phyloP scores from a whole-genome alignment of 2,329 filamentous ascomycete species.

The Helotiales sp. region DNA sequence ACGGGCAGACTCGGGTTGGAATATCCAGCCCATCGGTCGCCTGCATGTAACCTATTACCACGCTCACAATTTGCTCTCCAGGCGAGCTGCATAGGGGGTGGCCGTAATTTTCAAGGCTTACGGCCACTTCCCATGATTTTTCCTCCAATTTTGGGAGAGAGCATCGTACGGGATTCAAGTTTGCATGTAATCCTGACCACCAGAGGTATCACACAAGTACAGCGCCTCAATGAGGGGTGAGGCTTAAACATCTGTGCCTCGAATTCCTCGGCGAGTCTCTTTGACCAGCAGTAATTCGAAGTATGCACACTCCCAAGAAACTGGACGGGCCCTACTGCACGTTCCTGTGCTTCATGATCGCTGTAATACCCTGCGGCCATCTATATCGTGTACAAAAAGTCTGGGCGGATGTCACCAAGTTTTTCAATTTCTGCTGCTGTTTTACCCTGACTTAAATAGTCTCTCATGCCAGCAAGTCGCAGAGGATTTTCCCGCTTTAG shows the following conservation, averaged over 20 bases:
- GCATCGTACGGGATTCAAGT: too few relatives aligned
- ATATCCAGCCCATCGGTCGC: not conserved
- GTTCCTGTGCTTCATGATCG: not conserved
- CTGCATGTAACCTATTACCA: not conserved
- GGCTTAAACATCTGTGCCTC: too few relatives aligned
- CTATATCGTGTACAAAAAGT: conserved; percentile 68
- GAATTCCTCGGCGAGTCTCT: too few relatives aligned
- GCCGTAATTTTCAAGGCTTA: not conserved
- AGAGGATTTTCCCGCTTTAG: conserved; percentile 68
- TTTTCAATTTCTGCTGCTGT: conserved; percentile 58
- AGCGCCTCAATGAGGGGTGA: too few relatives aligned
- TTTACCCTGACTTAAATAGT: conserved; percentile 64
- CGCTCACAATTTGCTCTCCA: not conserved
- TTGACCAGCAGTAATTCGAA: too few relatives aligned
- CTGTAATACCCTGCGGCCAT: not conserved
- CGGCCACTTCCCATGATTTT: not conserved
- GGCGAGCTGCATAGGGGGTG: not conserved
- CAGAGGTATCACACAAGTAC: too few relatives aligned
- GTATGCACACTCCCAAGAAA: too few relatives aligned
- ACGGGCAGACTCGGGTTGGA: not conserved
- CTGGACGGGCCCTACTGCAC: not conserved
- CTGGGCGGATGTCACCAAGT: conserved; percentile 68
- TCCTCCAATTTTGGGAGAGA: not conserved
- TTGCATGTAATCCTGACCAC: too few relatives aligned
- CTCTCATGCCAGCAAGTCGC: conserved; percentile 60